Conservation (phyloP, 1,284 basidiomycete genomes). For the Prillingera fragicola region DNA sequence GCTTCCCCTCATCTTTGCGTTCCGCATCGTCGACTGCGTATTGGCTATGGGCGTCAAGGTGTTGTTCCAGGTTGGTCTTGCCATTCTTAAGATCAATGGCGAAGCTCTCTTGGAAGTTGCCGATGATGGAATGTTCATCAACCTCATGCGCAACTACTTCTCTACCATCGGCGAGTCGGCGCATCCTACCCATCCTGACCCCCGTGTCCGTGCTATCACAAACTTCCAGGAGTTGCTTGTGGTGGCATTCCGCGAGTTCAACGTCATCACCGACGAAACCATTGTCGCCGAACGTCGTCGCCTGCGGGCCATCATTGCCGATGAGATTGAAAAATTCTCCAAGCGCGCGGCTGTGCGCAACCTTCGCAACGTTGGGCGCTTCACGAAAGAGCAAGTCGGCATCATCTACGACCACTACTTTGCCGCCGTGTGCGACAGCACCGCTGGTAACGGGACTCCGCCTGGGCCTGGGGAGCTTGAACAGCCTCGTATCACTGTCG, state of each 20-base stretch:
- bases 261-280: slow-evolving; percentile 91
- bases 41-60: slow-evolving; percentile 99
- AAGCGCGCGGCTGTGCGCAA: slow-evolving; percentile 93
- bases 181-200: slow-evolving; percentile 81
- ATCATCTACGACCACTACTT: slow-evolving; percentile 86
- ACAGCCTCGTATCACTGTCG: slow-evolving; percentile 42
- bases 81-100: slow-evolving; percentile 97
- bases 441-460: slow-evolving; percentile 49
- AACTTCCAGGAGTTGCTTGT: slow-evolving; percentile 96
- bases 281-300: slow-evolving; percentile 81
- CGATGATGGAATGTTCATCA: slow-evolving; percentile 96
- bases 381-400: slow-evolving; percentile 84
- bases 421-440: slow-evolving; percentile 67
- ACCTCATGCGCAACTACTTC: slow-evolving; percentile 92
- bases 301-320: slow-evolving; percentile 84
- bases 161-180: slow-evolving; percentile 89
- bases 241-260: slow-evolving; percentile 95
- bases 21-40: slow-evolving; percentile 97
- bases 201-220: slow-evolving; percentile 87
- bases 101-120: slow-evolving; percentile 89
- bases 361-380: slow-evolving; percentile 71
- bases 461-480: slow-evolving; percentile 32
- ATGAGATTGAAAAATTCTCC: slow-evolving; percentile 90
- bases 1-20: slow-evolving; percentile 99
- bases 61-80: slow-evolving; percentile 73